Percentiles rank a stretch among this genome's conserved stretches.
Evolutionary conservation across 2,329 filamentous ascomycete genomes (phyloP).

Genomic region (Sporothrix inflata): DNA sequence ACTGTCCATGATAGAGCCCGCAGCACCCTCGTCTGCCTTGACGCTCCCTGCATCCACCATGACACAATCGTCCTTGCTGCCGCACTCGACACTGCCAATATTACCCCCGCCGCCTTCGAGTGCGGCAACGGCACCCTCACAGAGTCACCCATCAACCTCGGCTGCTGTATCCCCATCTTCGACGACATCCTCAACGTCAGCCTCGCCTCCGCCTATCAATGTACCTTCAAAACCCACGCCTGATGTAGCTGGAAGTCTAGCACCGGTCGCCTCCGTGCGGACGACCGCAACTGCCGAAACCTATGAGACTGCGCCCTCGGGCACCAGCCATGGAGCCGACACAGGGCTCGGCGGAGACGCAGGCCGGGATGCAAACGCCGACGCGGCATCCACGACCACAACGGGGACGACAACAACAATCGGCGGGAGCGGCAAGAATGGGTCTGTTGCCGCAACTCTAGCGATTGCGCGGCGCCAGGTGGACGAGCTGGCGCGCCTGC

Average conservation of each 20-base stretch:
- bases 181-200: neutral
- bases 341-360: neutral
- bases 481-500: slow-evolving; percentile 61
- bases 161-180: neutral
- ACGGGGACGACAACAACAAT: slow-evolving; percentile 46
- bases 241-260: neutral
- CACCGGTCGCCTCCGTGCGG: neutral
- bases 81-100: slow-evolving; percentile 15
- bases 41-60: neutral
- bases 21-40: neutral
- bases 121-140: slow-evolving; percentile 15
- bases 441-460: slow-evolving; percentile 49
- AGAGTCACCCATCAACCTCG: slow-evolving; percentile 25
- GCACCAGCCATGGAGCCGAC: neutral
- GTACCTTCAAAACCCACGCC: neutral
- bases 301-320: slow-evolving; percentile 13
- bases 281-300: slow-evolving; percentile 25
- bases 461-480: slow-evolving; percentile 59
- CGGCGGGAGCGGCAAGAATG: slow-evolving; percentile 47
- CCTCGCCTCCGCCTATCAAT: neutral
- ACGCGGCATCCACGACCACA: slow-evolving; percentile 27
- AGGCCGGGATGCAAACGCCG: slow-evolving; percentile 20
- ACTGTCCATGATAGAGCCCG: neutral
- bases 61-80: slow-evolving; percentile 25
- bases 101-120: neutral